These are phyloP conservation scores for Aspergillus egyptiacus DNA, from an alignment of 495 filamentous ascomycete species.

Conservation along the genomic window DNA sequence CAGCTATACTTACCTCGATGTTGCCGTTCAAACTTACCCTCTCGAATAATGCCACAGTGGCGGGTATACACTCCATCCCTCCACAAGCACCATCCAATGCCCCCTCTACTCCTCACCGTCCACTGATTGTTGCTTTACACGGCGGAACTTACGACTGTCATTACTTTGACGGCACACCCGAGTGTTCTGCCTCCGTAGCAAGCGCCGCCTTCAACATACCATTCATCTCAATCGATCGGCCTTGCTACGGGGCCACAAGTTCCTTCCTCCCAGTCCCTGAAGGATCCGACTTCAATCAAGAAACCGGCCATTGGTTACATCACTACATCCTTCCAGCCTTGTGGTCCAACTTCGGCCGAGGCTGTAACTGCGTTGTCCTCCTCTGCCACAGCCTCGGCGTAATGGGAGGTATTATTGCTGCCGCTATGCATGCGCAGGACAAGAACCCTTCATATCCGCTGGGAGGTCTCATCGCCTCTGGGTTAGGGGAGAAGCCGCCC, in stretches of 20 bases:
- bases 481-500: not conserved
- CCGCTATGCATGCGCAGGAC: conserved; percentile 18
- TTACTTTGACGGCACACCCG: conserved; percentile 30
- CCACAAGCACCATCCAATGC: too few relatives aligned
- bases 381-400: conserved; percentile 27
- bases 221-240: conserved; percentile 29
- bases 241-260: conserved; percentile 26
- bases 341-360: conserved; percentile 24
- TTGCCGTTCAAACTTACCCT: not conserved
- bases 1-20: too few relatives aligned
- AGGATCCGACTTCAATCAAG: conserved; percentile 16
- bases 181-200: conserved; percentile 13
- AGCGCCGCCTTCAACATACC: conserved; percentile 26
- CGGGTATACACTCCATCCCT: not conserved
- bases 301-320: conserved; percentile 23
- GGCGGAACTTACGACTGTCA: conserved; percentile 24
- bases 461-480: conserved; percentile 17
- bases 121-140: conserved; percentile 29
- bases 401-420: conserved; percentile 21
- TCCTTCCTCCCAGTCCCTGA: conserved; percentile 16
- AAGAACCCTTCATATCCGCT: conserved; percentile 20
- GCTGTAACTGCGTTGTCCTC: conserved; percentile 25
- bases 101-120: not conserved
- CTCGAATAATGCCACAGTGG: not conserved
- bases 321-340: conserved; percentile 24